Evolutionary conservation across 345 rosid species (phyloP), one percentile per base, ranked within the genome.

Genomic region (Adansonia digitata): DNA sequence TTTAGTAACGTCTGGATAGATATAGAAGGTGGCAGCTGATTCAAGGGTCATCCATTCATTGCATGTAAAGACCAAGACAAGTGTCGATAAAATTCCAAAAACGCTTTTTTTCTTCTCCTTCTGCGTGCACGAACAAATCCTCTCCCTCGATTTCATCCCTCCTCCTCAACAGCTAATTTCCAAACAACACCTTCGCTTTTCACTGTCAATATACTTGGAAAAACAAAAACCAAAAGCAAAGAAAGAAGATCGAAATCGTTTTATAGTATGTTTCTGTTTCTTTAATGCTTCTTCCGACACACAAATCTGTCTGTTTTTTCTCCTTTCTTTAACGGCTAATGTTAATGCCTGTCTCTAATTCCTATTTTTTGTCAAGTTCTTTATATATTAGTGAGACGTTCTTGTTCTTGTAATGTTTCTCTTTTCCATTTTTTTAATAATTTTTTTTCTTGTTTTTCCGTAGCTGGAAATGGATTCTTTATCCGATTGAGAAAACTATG

Each of bases 401-500:
- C 40, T 42, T 78, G 66, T 34, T 37, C 37, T 29, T 43, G 31
- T n/a, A 15, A n/a, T 22, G 20, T 9, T 53, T 2, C n/a, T n/a
- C n/a, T n/a, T n/a, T n/a, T n/a, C n/a, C n/a, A n/a, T n/a, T n/a
- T n/a, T n/a, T n/a, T n/a, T n/a, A n/a, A n/a, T n/a, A n/a, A n/a
- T n/a, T n/a, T n/a, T n/a, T n/a, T n/a, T n/a, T n/a, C n/a, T n/a
- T n/a, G n/a, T n/a, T n/a, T n/a, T n/a, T n/a, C n/a, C n/a, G n/a
- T n/a, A n/a, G 14, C 18, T 4, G 13, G 7, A 46, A 27, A 88
- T 85, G 95, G 81, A 83, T 80, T 75, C 85, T 31, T 46, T 85
- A 90, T 85, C 60, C 81, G 92, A 63, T 79, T 88, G 62, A 74
- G 97, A 53, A 89, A 86, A 71, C 81, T 81, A 35, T 79, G 81